These are phyloP conservation scores for Ustilago lituana DNA, from an alignment of 1,284 basidiomycete species.

Conservation along the genomic window DNA sequence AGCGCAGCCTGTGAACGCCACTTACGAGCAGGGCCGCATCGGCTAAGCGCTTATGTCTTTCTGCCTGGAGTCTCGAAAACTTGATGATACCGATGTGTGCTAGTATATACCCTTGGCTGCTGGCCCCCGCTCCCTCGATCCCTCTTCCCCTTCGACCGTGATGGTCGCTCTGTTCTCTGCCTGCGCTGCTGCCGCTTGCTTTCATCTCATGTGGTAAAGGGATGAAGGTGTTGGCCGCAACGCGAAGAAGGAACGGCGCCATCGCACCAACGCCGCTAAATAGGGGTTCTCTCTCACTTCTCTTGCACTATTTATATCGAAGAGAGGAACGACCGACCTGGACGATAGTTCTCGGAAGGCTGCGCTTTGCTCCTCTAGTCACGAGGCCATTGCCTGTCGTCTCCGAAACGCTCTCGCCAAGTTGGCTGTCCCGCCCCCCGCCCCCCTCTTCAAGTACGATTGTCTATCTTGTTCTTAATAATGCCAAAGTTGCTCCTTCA, in stretches of 20 bases:
- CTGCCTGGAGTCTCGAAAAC: constrained; percentile 13
- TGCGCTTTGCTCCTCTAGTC: constrained; percentile 29
- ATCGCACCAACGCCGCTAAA: too few species aligned
- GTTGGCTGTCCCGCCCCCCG: neutral
- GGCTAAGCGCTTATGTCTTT: constrained; percentile 15
- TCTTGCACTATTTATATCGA: too few species aligned
- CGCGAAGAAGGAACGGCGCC: neutral
- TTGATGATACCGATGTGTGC: constrained; percentile 43
- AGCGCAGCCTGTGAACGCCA: constrained; percentile 44
- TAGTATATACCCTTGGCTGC: constrained; percentile 38
- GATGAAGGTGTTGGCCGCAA: constrained; percentile 4
- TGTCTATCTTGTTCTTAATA: neutral
- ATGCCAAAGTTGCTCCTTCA: constrained; percentile 1
- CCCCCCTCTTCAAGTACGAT: constrained; percentile 10
- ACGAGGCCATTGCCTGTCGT: constrained; percentile 21
- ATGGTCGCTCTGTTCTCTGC: neutral
- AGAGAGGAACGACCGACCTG: too few species aligned
- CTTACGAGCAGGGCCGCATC: constrained; percentile 34
- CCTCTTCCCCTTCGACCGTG: constrained; percentile 4
- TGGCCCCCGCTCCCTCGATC: neutral
- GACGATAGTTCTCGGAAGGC: neutral
- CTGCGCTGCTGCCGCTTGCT: too few species aligned
- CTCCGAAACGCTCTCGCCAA: neutral
- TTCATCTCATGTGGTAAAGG: constrained; percentile 36
- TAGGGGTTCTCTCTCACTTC: too few species aligned